phyloP scores from a whole-genome alignment of 768 basidiomycete species.

The Rhodocollybia butyracea region DNA sequence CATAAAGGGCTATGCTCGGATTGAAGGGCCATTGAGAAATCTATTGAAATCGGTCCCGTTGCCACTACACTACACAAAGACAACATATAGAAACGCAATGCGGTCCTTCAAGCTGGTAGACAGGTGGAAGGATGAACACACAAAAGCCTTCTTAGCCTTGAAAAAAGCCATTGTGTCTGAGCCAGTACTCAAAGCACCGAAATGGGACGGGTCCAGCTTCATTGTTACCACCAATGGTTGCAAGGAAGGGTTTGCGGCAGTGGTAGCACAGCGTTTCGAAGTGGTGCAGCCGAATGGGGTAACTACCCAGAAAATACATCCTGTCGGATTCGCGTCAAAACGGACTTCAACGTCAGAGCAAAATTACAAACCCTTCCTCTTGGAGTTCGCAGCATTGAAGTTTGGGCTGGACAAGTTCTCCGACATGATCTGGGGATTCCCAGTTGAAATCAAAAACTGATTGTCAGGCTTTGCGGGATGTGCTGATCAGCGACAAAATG shows the following conservation, averaged over 20 bases:
- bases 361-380: too few species aligned
- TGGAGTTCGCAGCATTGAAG: conserved; percentile 32
- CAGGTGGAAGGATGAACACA: conserved; percentile 18
- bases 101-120: neutral
- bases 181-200: conserved; percentile 27
- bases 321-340: too few species aligned
- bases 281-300: conserved; percentile 18
- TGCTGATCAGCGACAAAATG: conserved; percentile 21
- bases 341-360: too few species aligned
- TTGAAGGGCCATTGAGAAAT: conserved; percentile 16
- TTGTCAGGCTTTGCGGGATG: conserved; percentile 26
- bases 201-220: conserved; percentile 30
- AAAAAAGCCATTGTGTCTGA: conserved; percentile 27
- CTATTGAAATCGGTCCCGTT: conserved; percentile 8
- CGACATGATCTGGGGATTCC: conserved; percentile 21
- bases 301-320: too few species aligned
- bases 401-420: conserved; percentile 25
- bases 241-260: conserved; percentile 29
- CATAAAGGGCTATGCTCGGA: conserved; percentile 1
- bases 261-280: conserved; percentile 22
- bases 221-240: conserved; percentile 32
- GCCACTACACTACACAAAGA: neutral
- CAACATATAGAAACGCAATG: too few species aligned
- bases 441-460: too few species aligned
- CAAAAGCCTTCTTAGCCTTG: conserved; percentile 11